These are phyloP conservation scores for Verbascum thapsus DNA, from an alignment of 257 asterid genomes.

Conservation along the genomic window DNA sequence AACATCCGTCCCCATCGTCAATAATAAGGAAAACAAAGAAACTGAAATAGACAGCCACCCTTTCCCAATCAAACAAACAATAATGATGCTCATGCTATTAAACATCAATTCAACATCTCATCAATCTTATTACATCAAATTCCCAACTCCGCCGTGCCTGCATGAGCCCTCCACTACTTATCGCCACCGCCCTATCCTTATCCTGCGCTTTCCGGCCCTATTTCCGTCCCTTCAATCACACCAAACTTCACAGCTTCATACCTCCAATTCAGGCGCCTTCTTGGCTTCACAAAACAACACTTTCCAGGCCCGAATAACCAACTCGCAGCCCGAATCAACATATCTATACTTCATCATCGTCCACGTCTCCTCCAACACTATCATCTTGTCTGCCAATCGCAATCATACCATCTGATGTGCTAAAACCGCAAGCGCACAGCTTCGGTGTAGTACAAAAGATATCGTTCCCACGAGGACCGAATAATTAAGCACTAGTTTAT, in stretches of 20 bases:
- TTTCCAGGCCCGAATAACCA: constrained; percentile 47
- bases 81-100: constrained; percentile 20
- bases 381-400: constrained; percentile 53
- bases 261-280: constrained; percentile 47
- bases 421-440: no score
- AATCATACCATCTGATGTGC: constrained; percentile 38
- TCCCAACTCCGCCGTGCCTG: constrained; percentile 29
- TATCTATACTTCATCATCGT: constrained; percentile 38
- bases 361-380: constrained; percentile 35
- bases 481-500: no score
- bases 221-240: constrained; percentile 23
- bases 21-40: background rate
- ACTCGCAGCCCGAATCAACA: constrained; percentile 30
- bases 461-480: no score
- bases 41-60: no score
- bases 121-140: background rate
- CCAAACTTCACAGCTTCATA: constrained; percentile 42
- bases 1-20: constrained; percentile 26
- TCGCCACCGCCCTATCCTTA: background rate
- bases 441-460: no score
- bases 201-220: constrained; percentile 35
- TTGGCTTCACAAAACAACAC: constrained; percentile 30
- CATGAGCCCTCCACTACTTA: constrained; percentile 40
- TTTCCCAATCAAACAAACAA: constrained; percentile 4
- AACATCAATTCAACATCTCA: background rate